Percentiles rank a stretch among this genome's conserved stretches.
Evolutionary conservation across 2,329 filamentous ascomycete genomes (phyloP).

Genomic region (Talaromyces sp.): DNA sequence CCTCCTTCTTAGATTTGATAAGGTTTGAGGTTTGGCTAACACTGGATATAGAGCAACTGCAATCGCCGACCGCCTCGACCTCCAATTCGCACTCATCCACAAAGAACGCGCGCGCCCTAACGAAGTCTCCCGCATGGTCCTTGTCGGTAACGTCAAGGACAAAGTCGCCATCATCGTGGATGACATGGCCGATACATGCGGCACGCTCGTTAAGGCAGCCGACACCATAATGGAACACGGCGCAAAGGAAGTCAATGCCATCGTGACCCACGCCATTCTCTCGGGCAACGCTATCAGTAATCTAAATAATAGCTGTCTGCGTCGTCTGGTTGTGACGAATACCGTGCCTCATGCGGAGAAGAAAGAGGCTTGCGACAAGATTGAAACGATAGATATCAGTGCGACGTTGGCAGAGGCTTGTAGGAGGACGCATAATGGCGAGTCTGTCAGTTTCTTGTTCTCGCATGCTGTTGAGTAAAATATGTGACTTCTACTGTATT

Average conservation of each 20-base stretch:
- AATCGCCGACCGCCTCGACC: conserved; percentile 86
- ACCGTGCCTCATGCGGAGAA: conserved; percentile 80
- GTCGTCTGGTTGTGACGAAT: conserved; percentile 83
- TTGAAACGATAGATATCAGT: conserved; percentile 89
- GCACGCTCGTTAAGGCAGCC: conserved; percentile 82
- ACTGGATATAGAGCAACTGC: conserved; percentile 65
- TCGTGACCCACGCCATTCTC: conserved; percentile 91
- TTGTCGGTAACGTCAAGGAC: conserved; percentile 89
- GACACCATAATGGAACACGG: conserved; percentile 83
- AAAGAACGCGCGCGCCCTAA: conserved; percentile 92
- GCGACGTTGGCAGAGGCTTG: conserved; percentile 61
- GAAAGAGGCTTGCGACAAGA: conserved; percentile 70
- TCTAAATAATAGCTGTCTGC: conserved; percentile 72
- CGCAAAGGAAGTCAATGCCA: conserved; percentile 83
- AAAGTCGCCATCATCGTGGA: conserved; percentile 95
- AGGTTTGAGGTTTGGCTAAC: not conserved
- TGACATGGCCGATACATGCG: conserved; percentile 96
- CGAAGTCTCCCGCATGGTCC: conserved; percentile 87
- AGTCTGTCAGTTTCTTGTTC: conserved; percentile 52
- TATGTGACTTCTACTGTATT: not conserved
- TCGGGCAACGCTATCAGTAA: conserved; percentile 84
- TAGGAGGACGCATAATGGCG: conserved; percentile 50
- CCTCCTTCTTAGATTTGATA: not conserved
- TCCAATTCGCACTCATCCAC: conserved; percentile 91
- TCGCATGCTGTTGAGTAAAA: conserved; percentile 41